Base-by-base conservation (phyloP, 1,284 basidiomycete species). In the Phaffia rhodozyma region DNA sequence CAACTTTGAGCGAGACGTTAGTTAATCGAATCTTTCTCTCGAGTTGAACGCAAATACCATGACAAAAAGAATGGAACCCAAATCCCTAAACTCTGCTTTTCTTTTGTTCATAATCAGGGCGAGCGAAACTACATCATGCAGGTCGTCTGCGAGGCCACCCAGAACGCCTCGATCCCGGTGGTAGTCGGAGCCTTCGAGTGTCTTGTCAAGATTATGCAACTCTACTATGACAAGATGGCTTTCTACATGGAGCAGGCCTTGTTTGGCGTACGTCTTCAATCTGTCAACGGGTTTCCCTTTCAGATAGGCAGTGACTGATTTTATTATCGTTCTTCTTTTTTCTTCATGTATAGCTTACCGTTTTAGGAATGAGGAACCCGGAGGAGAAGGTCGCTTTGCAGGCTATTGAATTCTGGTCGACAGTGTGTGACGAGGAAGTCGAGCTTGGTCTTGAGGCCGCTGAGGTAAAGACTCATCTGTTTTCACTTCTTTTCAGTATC, bases 51-150 rank as follows among this genome's bases (percentile, higher is more conserved):
- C 7, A 52, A n/a, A 52, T 4, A 27, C 5, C 4, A 52, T 4
- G 50, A 27, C 6, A 25, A 53, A 7, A 2, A n/a, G 21, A 25
- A 53, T 7, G 11, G 61, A 48, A 34, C 61, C 29, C 32, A 25
- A 23, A 60, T 56, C 66, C 55, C 20, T 48, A 20, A 62, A 25
- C 62, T 68, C 50, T 34, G 29, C 23, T 55, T 68, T 38, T 51
- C 11, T 55, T 32, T 47, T n/a, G 56, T 49, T 62, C 60, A 51
- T 64, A 30, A n/a, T n/a, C 70, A 93, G 90, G 94, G 96, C 66
- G 94, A 98, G 76, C 85, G 94, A 61, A 98, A 97, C 78, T 98
- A 97, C 79, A 98, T 99, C 77, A 98, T 98, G 96, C 96, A 99
- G 79, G 92, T 98, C 59, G 90, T 98, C 30, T 99, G 94, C 74